Conservation (phyloP, 805 yeast species). For the Henningerozyma blattae region DNA sequence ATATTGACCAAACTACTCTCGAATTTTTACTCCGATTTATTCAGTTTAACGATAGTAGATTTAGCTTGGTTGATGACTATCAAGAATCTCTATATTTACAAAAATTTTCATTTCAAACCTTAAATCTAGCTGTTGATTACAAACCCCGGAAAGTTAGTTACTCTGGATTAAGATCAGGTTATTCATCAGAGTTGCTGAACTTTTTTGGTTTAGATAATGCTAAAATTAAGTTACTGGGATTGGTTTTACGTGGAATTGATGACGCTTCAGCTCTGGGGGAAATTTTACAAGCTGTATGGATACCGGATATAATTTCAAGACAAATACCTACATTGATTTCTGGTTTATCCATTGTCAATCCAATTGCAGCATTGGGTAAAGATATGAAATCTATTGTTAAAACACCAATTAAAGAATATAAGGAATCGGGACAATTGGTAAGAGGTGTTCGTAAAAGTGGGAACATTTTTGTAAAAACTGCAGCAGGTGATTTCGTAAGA, state of each 20-base stretch:
- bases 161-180: constrained; percentile 76
- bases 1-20: constrained; percentile 87
- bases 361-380: constrained; percentile 65
- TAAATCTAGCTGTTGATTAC: constrained; percentile 67
- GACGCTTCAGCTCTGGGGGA: constrained; percentile 55
- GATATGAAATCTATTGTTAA: constrained; percentile 65
- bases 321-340: constrained; percentile 73
- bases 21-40: constrained; percentile 74
- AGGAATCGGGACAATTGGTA: constrained; percentile 56
- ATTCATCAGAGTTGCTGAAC: constrained; percentile 72
- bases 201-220: constrained; percentile 85
- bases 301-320: constrained; percentile 73
- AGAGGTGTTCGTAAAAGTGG: constrained; percentile 71
- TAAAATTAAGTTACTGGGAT: constrained; percentile 47
- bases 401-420: constrained; percentile 64
- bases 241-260: constrained; percentile 58
- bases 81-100: constrained; percentile 63
- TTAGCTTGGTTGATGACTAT: constrained; percentile 42
- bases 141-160: constrained; percentile 85
- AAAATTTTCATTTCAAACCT: constrained; percentile 46
- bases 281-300: constrained; percentile 61
- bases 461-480: constrained; percentile 55
- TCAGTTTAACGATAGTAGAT: constrained; percentile 64
- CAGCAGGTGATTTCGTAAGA: constrained; percentile 69
- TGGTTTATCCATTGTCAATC: constrained; percentile 73